Conservation (phyloP, 768 basidiomycete genomes). For the Pisolithus tinctorius region DNA sequence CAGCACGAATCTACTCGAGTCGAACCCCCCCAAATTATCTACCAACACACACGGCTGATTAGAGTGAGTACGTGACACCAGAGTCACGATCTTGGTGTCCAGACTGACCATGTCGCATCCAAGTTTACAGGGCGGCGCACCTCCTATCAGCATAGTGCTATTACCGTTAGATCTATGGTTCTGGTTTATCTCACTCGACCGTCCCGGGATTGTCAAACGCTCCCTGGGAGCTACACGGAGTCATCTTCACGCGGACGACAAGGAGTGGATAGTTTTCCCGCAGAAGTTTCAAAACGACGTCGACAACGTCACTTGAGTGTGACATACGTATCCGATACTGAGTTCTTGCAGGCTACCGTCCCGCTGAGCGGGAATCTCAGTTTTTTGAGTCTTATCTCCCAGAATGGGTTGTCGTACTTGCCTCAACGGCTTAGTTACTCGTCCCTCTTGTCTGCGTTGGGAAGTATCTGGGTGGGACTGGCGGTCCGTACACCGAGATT, state of each 20-base stretch:
- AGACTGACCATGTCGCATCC: not conserved
- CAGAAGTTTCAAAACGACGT: not conserved
- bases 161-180: too few relatives aligned
- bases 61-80: too few relatives aligned
- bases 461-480: not conserved
- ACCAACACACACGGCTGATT: too few relatives aligned
- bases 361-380: not conserved
- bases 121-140: not conserved
- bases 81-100: too few relatives aligned
- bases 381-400: not conserved
- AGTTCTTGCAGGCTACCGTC: not conserved
- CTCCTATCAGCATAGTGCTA: not conserved
- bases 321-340: not conserved
- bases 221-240: not conserved
- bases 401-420: not conserved
- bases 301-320: not conserved
- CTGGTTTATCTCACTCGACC: not conserved
- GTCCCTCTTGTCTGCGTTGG: not conserved
- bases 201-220: not conserved
- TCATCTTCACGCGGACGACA: not conserved
- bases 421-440: not conserved
- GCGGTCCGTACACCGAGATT: not conserved
- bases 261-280: not conserved
- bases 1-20: too few relatives aligned
- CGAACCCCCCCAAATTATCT: too few relatives aligned